Evolutionary conservation across 2,329 filamentous ascomycete species (phyloP).

Genomic region (Fusarium proliferatum): DNA sequence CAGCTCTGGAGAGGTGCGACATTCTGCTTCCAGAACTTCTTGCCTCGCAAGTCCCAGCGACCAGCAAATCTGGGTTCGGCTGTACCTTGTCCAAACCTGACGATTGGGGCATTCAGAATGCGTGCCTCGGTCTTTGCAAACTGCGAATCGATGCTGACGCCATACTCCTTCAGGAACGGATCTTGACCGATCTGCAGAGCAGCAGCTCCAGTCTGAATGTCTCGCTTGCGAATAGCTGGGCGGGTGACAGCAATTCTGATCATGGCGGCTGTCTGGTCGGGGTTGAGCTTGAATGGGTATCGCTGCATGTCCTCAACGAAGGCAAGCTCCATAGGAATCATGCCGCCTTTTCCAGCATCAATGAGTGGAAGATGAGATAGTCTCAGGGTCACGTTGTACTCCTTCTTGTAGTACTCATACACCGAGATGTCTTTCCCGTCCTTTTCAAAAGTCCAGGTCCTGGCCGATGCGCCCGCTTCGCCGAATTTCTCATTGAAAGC

Average conservation of each 20-base stretch:
- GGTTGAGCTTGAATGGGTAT: conserved; percentile 71
- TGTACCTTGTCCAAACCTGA: conserved; percentile 72
- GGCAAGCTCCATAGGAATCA: conserved; percentile 72
- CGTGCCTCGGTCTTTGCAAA: conserved; percentile 77
- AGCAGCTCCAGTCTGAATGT: conserved; percentile 66
- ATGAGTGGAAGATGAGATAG: conserved; percentile 66
- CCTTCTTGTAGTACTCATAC: conserved; percentile 65
- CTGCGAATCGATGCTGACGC: conserved; percentile 72
- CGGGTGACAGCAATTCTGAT: conserved; percentile 91
- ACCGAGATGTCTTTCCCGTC: conserved; percentile 60
- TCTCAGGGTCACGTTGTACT: conserved; percentile 63
- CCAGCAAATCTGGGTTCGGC: conserved; percentile 74
- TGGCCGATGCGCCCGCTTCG: conserved; percentile 59
- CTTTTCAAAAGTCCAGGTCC: conserved; percentile 66
- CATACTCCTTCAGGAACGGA: conserved; percentile 76
- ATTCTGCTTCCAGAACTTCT: conserved; percentile 78
- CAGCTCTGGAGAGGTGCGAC: conserved; percentile 72
- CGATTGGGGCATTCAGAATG: conserved; percentile 75
- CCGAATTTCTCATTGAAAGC: conserved; percentile 59
- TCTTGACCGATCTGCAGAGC: conserved; percentile 78
- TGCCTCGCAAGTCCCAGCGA: conserved; percentile 88
- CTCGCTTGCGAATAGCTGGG: conserved; percentile 72
- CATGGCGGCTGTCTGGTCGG: conserved; percentile 80
- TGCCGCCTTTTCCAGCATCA: conserved; percentile 63
- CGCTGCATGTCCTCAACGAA: conserved; percentile 65